Evolutionary conservation across 2,329 filamentous ascomycete species (phyloP), one percentile per base, ranked within the genome.

Genomic region (Fusarium drepaniforme): DNA sequence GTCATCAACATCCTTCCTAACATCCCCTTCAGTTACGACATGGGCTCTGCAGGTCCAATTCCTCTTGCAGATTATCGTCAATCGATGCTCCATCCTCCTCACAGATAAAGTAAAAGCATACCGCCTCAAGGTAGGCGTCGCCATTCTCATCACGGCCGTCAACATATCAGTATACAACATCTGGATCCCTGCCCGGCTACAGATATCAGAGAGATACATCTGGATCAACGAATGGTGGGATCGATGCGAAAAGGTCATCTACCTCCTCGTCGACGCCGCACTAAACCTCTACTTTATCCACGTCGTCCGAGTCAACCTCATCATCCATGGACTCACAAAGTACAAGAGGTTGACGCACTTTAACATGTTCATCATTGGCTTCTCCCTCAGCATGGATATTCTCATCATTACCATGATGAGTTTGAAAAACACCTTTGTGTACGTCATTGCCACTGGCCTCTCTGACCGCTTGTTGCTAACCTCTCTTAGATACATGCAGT

Each of bases 401-500:
- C 74, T 80, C 8, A 79, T 80, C 1, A 77, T 80, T 8, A 11
- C 77, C 18, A 80, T 80, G 78, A 80, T 80, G 78, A 80, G 78
- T 60, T 21, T 80, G 46, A 66, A 58, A 8, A 80, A 79, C 25
- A 77, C 77, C 0, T 79, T 80, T 71, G 78, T 80, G 78, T 80
- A 77, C 4, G 78, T 9, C 16, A 3, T 6, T 12, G 2, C n/a
- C 5, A 16, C 5, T 2, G 9, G 23, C 4, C 1, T 25, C 12
- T 30, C 35, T 59, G 33, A 18, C 8, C 6, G 12, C 4, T 23
- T 38, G 28, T 25, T 18, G 25, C 61, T 67, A 18, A 68, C 37
- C 25, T 3, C 11, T 16, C 7, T 3, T 11, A 78, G 78, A 37
- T 80, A 88, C 71, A 84, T 88, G 70, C 86, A 88, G 74, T 87